Evolutionary conservation across 192 early-diverging fungal species (phyloP).

Genomic region (Coemansia reversa): DNA sequence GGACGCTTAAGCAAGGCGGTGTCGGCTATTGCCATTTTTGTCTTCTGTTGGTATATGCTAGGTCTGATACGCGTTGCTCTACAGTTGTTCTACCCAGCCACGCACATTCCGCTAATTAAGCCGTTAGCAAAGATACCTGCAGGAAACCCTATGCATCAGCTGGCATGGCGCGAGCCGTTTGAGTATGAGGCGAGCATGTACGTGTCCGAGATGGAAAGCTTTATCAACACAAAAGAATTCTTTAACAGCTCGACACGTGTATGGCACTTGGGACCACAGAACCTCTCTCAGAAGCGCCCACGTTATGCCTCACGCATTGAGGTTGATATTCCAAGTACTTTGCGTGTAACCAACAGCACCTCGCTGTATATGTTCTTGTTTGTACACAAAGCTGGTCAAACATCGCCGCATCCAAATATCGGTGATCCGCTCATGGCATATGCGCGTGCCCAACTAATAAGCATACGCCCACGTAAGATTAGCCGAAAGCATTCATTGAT

Average conservation of each 20-base stretch:
- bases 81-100: constrained; percentile 44
- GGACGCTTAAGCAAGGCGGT: constrained; percentile 29
- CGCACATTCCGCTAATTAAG: constrained; percentile 41
- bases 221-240: constrained; percentile 16
- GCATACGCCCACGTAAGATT: constrained; percentile 18
- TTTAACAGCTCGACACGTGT: constrained; percentile 28
- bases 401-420: constrained; percentile 13
- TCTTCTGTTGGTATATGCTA: constrained; percentile 38
- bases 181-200: constrained; percentile 47
- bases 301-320: constrained; percentile 15
- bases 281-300: constrained; percentile 23
- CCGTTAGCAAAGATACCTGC: constrained; percentile 9
- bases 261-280: constrained; percentile 38
- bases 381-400: constrained; percentile 30
- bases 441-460: constrained; percentile 30
- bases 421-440: constrained; percentile 23
- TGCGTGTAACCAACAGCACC: constrained; percentile 26
- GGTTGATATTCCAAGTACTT: constrained; percentile 16
- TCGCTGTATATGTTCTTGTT: constrained; percentile 40
- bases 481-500: constrained; percentile 36
- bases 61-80: constrained; percentile 19
- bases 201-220: constrained; percentile 23
- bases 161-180: constrained; percentile 50
- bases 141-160: constrained; percentile 10
- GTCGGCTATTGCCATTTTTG: constrained; percentile 19